Percentiles rank a stretch among this genome's conserved stretches.
These are phyloP conservation scores for Arthrinium puccinioides DNA, from an alignment of 2,329 filamentous ascomycete species.

Conservation along the genomic window DNA sequence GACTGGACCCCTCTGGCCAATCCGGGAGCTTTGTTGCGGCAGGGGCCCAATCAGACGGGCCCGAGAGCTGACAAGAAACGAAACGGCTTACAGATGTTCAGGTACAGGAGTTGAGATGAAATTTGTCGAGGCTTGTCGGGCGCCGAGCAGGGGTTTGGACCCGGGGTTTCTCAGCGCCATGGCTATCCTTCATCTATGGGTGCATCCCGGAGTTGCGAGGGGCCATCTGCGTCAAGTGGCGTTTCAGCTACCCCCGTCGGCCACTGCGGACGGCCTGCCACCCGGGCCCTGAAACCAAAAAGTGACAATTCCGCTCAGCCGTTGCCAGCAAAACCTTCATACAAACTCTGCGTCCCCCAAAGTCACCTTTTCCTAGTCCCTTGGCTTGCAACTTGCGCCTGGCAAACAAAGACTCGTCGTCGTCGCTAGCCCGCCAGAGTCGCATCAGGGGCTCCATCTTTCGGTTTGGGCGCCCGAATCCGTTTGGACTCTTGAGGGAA, in stretches of 20 bases:
- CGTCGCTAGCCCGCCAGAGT: no score
- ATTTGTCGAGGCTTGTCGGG: slow-evolving; percentile 2
- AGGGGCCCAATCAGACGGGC: background rate
- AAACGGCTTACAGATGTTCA: background rate
- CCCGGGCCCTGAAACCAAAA: slow-evolving; percentile 22
- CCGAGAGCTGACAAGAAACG: background rate
- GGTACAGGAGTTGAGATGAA: background rate
- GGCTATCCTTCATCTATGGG: no score
- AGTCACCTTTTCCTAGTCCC: background rate
- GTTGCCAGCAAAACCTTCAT: slow-evolving; percentile 1
- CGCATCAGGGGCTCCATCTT: no score
- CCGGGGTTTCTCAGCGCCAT: slow-evolving; percentile 10
- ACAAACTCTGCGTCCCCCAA: background rate
- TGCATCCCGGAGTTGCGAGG: slow-evolving; percentile 11
- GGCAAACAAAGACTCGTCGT: no score
- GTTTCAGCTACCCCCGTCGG: slow-evolving; percentile 15
- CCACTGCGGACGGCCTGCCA: slow-evolving; percentile 16
- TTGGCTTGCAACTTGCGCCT: no score
- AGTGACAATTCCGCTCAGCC: slow-evolving; percentile 12
- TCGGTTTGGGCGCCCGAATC: no score
- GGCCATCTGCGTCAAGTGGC: slow-evolving; percentile 19
- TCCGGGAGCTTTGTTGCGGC: background rate
- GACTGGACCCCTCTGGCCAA: no score
- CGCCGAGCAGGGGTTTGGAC: slow-evolving; percentile 4
- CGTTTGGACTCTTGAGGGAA: no score